These are phyloP conservation scores for Rickenella mellea DNA, from an alignment of 768 basidiomycete genomes.

Conservation along the genomic window DNA sequence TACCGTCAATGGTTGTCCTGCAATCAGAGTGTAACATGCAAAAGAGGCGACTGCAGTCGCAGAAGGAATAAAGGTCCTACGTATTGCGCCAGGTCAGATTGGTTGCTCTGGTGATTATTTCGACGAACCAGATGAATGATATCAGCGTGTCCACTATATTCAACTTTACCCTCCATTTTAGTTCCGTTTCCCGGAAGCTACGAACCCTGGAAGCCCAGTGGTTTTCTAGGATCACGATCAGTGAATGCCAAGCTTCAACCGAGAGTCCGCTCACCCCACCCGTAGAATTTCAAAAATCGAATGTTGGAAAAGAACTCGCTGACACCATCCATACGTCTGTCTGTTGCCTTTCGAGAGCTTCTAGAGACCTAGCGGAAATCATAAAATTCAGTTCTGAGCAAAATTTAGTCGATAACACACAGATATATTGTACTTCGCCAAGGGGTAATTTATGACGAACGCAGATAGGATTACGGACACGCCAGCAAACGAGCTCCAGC, in stretches of 20 bases:
- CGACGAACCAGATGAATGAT: constrained; percentile 56
- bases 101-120: background rate
- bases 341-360: constrained; percentile 52
- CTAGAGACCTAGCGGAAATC: constrained; percentile 40
- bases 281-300: constrained; percentile 66
- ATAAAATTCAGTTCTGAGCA: background rate
- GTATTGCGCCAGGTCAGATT: constrained; percentile 2
- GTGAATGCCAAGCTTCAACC: background rate
- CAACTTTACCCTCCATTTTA: constrained; percentile 58
- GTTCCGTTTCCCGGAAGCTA: constrained; percentile 49
- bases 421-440: constrained; percentile 56
- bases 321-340: constrained; percentile 59
- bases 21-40: constrained; percentile 59
- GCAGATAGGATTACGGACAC: constrained; percentile 55
- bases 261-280: constrained; percentile 61
- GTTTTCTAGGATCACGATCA: constrained; percentile 30
- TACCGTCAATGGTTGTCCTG: constrained; percentile 57
- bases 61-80: constrained; percentile 68
- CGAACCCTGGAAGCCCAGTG: constrained; percentile 49
- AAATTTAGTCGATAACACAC: constrained; percentile 26
- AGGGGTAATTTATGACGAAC: constrained; percentile 55
- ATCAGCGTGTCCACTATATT: constrained; percentile 51
- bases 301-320: constrained; percentile 73
- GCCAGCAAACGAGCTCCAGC: constrained; percentile 70
- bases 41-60: constrained; percentile 57